Evolutionary conservation across 768 basidiomycete genomes (phyloP).

Genomic region (Trametes punicea): DNA sequence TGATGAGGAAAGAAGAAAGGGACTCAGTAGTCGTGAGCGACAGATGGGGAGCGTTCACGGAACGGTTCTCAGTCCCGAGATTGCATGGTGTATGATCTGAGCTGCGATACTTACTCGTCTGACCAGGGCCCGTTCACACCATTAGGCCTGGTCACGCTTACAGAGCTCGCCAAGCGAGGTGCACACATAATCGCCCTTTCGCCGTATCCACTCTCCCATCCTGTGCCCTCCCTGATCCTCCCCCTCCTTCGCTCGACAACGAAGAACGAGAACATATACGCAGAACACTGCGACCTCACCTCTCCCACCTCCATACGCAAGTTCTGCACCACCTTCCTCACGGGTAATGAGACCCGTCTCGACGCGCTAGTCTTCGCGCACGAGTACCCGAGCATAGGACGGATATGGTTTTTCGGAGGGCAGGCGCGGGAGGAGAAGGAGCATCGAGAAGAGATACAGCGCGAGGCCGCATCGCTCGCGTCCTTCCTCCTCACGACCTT

Average conservation of each 20-base stretch:
- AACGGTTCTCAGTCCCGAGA: too few species aligned
- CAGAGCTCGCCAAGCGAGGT: conserved; percentile 66
- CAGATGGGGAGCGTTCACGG: too few species aligned
- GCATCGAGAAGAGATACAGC: conserved; percentile 30
- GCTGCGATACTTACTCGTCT: not conserved
- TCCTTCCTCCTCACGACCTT: conserved; percentile 79
- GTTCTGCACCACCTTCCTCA: conserved; percentile 68
- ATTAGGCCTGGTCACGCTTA: conserved; percentile 63
- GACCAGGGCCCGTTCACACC: conserved; percentile 75
- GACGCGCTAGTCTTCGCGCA: conserved; percentile 79
- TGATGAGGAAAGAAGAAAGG: too few species aligned
- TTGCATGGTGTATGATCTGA: too few species aligned
- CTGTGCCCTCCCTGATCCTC: conserved; percentile 56
- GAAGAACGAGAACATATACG: conserved; percentile 74
- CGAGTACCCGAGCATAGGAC: conserved; percentile 66
- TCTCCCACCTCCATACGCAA: conserved; percentile 63
- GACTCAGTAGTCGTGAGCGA: too few species aligned
- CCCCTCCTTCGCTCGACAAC: conserved; percentile 64
- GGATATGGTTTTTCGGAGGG: conserved; percentile 32
- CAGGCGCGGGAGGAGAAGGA: conserved; percentile 25
- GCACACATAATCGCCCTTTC: conserved; percentile 79
- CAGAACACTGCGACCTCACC: conserved; percentile 71
- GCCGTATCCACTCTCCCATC: conserved; percentile 51
- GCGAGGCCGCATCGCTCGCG: conserved; percentile 54
- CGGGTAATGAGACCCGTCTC: conserved; percentile 61